Evolutionary conservation across 257 asterid genomes (phyloP).

Genomic region (Plectranthus barbatus): DNA sequence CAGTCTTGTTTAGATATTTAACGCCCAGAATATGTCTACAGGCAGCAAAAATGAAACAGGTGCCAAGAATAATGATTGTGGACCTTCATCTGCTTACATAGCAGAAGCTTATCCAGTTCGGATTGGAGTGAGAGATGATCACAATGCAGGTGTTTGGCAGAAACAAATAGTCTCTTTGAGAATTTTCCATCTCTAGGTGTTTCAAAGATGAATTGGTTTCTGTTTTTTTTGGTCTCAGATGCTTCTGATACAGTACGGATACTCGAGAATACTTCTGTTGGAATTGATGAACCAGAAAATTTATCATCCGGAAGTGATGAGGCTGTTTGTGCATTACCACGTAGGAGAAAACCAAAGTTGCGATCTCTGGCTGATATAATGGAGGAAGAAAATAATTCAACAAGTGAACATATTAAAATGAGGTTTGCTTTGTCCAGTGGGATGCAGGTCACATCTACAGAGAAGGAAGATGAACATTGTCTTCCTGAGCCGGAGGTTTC

Average conservation of each 20-base stretch:
- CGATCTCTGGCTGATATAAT: constrained; percentile 61
- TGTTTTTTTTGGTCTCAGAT: constrained; percentile 9
- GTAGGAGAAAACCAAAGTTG: constrained; percentile 41
- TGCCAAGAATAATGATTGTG: not conserved
- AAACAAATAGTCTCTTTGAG: not conserved
- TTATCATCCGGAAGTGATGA: constrained; percentile 38
- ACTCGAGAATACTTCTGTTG: constrained; percentile 17
- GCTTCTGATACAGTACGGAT: not conserved
- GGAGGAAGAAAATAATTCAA: constrained; percentile 29
- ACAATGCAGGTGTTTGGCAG: constrained; percentile 18
- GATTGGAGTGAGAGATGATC: not conserved
- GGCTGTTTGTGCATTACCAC: constrained; percentile 16
- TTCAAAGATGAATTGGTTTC: not conserved
- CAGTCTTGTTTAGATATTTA: not conserved
- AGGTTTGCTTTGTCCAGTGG: constrained; percentile 16
- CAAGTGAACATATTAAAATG: constrained; percentile 2
- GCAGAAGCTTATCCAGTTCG: constrained; percentile 12
- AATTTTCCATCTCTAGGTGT: not conserved
- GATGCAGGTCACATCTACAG: constrained; percentile 17
- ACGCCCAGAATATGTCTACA: constrained; percentile 8
- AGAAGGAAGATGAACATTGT: constrained; percentile 17
- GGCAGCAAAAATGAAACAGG: constrained; percentile 12
- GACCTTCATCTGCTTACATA: not conserved
- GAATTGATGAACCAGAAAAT: constrained; percentile 24
- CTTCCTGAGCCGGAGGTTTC: constrained; percentile 11